A percentile compares a stretch with the other conserved stretches of the same genome.
phyloP scores from a whole-genome alignment of 371 early-diverging fungal genomes.

The Mycotypha africana region DNA sequence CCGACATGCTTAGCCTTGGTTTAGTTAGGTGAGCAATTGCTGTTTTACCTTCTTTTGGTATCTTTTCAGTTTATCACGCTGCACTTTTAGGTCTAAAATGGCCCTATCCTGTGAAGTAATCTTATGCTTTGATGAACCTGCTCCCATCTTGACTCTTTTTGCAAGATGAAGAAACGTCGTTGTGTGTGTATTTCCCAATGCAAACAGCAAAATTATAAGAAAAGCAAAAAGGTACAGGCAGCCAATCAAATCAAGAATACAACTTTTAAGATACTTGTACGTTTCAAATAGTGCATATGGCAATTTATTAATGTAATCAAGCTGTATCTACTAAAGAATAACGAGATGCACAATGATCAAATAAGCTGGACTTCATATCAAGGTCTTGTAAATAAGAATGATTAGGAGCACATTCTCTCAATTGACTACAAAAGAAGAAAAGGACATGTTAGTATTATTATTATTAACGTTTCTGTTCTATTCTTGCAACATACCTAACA shows the following conservation, averaged over 20 bases:
- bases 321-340: conserved; percentile 35
- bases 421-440: conserved; percentile 48
- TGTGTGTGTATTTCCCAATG: too few species aligned
- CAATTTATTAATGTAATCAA: too few species aligned
- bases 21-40: background rate
- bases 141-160: conserved; percentile 46
- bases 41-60: conserved; percentile 79
- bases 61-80: conserved; percentile 87
- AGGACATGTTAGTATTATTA: too few species aligned
- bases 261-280: background rate
- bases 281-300: too few species aligned
- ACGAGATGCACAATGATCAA: conserved; percentile 63
- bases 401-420: conserved; percentile 73
- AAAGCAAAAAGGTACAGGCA: background rate
- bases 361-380: conserved; percentile 72
- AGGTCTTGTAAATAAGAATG: conserved; percentile 78
- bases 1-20: background rate
- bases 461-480: too few species aligned
- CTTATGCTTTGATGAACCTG: conserved; percentile 40
- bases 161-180: too few species aligned
- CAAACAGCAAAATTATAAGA: background rate
- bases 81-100: conserved; percentile 91
- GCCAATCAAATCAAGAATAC: background rate
- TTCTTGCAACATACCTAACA: conserved; percentile 58
- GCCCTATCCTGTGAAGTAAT: conserved; percentile 88